Base-by-base conservation (phyloP, 2,329 filamentous ascomycete species). In the Diaporthe aspalathi region DNA sequence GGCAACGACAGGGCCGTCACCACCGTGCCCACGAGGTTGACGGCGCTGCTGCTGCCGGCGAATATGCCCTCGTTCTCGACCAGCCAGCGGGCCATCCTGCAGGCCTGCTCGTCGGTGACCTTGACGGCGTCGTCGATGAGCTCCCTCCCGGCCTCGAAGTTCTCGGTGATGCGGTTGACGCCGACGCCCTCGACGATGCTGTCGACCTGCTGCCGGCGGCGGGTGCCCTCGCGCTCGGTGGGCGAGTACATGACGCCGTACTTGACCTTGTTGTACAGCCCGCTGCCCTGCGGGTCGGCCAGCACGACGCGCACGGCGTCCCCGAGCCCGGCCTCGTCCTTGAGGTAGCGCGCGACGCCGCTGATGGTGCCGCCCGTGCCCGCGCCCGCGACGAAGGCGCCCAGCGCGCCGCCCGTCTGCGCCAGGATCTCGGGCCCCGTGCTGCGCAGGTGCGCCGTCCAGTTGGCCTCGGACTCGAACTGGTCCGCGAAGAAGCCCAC, bases 61-160 rank as follows among this genome's bases (percentile, higher is more conserved):
- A 99, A 99, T 67, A 99, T 91, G 9, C 96, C 96, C 80, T 99
- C 96, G 74, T 95, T 92, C 83, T 98, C 95, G 11, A 98, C 95
- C 50, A 99, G 84, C 94, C 94, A 98, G 74, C 94, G 87, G n/a
- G 95, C 96, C 96, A 99, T 99, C 68, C 87, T 88, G 79, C 93
- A 90, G 16, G 96, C 96, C 84, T 99, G 95, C 63, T 90, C 89
- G 81, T 99, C 97, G 3, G 90, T 93, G 17, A 99, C 94, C 72
- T 91, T 89, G 47, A 98, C 90, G 3, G 96, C 95, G 82, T 98
- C 94, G 80, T 98, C 94, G 67, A 99, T 89, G 69, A 98, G 82
- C 77, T 95, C 91, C 74, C 94, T 87, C 0, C 95, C 96, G 35
- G 91, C 92, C 79, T 97, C 93, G 74, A 99, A 96, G 80, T 98